phyloP scores from a whole-genome alignment of 352 stramenopile genomes.

The Globisporangium carolinianum region DNA sequence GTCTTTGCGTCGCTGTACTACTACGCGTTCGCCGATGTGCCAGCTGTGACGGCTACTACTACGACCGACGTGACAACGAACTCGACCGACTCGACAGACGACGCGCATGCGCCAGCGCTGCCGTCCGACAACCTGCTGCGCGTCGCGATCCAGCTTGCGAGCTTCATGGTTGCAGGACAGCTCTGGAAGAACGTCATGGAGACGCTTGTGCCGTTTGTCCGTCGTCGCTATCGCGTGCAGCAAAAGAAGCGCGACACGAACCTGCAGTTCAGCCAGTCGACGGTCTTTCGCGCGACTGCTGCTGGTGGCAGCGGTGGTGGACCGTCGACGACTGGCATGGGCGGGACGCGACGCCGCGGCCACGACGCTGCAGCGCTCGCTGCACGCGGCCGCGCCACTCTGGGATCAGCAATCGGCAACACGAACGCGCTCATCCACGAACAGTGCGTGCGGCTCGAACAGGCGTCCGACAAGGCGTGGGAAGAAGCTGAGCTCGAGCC shows the following conservation, averaged over 20 bases:
- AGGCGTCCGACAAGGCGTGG: conserved; percentile 78
- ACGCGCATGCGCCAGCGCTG: not conserved
- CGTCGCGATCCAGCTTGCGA: conserved; percentile 88
- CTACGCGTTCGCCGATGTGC: conserved; percentile 83
- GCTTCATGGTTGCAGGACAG: conserved; percentile 92
- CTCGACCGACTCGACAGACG: not conserved
- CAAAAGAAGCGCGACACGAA: conserved; percentile 58
- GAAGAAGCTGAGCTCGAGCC: conserved; percentile 86
- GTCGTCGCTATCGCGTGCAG: conserved; percentile 30
- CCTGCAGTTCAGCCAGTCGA: conserved; percentile 49
- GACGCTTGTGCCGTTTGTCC: conserved; percentile 76
- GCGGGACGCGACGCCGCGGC: conserved; percentile 10
- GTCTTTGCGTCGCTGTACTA: conserved; percentile 96
- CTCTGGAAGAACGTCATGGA: conserved; percentile 92
- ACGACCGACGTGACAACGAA: not conserved
- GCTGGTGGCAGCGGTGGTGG: not conserved
- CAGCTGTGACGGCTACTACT: not conserved
- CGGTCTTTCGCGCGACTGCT: conserved; percentile 42
- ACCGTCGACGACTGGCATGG: conserved; percentile 1
- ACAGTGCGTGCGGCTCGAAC: conserved; percentile 74
- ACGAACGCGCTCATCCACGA: conserved; percentile 63
- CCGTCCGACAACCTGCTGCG: conserved; percentile 68
- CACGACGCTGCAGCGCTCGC: conserved; percentile 1
- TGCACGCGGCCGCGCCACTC: not conserved
- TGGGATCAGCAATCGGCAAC: conserved; percentile 6